Percentiles rank a stretch among this genome's conserved stretches.
Conservation (phyloP, 768 basidiomycete species). For the Trametes sanguinea region DNA sequence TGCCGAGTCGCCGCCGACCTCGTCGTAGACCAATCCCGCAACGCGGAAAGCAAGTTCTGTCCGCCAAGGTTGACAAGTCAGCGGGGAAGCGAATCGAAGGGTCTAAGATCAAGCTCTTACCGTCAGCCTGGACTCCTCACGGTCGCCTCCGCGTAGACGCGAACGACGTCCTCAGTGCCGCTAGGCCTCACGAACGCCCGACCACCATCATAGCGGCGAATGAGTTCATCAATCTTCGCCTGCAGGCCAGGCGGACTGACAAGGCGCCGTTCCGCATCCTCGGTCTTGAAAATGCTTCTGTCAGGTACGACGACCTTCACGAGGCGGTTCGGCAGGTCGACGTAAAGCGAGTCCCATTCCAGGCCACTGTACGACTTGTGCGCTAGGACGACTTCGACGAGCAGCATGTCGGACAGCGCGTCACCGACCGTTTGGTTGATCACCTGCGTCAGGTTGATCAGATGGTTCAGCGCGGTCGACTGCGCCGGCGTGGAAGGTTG, state of each 20-base stretch:
- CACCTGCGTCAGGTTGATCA: conserved; percentile 75
- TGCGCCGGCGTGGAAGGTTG: conserved; percentile 83
- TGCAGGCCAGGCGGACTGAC: conserved; percentile 82
- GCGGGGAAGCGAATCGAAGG: neutral
- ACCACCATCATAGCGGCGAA: conserved; percentile 76
- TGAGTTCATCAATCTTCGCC: conserved; percentile 76
- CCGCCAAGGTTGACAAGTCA: conserved; percentile 13
- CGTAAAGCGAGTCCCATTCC: conserved; percentile 93
- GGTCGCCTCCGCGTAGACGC: conserved; percentile 94
- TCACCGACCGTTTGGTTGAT: conserved; percentile 99
- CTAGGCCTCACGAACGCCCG: conserved; percentile 94
- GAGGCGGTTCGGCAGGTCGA: conserved; percentile 91
- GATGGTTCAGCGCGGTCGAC: conserved; percentile 72
- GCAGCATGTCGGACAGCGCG: conserved; percentile 92
- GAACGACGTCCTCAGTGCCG: conserved; percentile 97
- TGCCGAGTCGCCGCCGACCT: conserved; percentile 75
- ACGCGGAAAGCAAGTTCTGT: conserved; percentile 85
- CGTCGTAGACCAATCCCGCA: conserved; percentile 83
- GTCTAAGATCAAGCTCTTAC: conserved; percentile 46
- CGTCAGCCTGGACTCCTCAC: conserved; percentile 75
- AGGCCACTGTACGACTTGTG: conserved; percentile 81
- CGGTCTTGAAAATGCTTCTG: conserved; percentile 81
- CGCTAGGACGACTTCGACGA: conserved; percentile 90
- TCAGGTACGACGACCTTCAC: conserved; percentile 91
- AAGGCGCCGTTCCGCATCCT: conserved; percentile 90